A percentile compares a stretch with the other conserved stretches of the same genome.
Conservation (phyloP, 2,329 filamentous ascomycete species). For the Peltaster fructicola region DNA sequence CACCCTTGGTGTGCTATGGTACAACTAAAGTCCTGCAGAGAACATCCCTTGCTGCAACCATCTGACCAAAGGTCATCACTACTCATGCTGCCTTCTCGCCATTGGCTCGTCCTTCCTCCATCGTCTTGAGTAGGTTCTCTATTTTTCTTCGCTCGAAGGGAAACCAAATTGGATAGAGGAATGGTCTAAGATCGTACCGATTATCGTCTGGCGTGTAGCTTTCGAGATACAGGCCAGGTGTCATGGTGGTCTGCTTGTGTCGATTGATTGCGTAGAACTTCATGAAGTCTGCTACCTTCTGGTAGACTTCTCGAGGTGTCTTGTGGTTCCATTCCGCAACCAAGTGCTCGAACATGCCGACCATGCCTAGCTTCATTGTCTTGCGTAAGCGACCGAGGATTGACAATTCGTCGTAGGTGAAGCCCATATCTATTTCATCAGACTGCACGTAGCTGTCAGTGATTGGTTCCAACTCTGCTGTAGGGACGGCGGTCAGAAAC, state of each 20-base stretch:
- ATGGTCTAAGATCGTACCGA: constrained; percentile 38
- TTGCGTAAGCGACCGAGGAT: constrained; percentile 38
- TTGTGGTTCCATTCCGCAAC: constrained; percentile 30
- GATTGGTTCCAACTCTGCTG: constrained; percentile 42
- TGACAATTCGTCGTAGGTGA: constrained; percentile 37
- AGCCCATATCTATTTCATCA: constrained; percentile 38
- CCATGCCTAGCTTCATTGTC: constrained; percentile 35
- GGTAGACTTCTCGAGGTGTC: constrained; percentile 16
- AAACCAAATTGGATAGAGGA: constrained; percentile 33
- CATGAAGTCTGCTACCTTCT: constrained; percentile 31
- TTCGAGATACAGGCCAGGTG: constrained; percentile 37
- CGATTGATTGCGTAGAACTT: constrained; percentile 45
- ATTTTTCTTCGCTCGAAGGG: constrained; percentile 32
- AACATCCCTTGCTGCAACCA: not conserved
- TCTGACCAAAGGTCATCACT: not conserved
- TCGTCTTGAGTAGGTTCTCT: constrained; percentile 26
- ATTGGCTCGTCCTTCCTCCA: constrained; percentile 20
- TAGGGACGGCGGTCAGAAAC: constrained; percentile 42
- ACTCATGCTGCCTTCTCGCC: not conserved
- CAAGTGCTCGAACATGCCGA: constrained; percentile 36
- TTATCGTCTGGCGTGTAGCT: constrained; percentile 34
- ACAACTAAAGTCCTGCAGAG: not conserved
- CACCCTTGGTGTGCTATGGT: no score
- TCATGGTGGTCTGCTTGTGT: constrained; percentile 46
- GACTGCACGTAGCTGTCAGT: constrained; percentile 42